These are phyloP conservation scores for Polyporus tsugae DNA, from an alignment of 1,284 basidiomycete species.

Conservation along the genomic window DNA sequence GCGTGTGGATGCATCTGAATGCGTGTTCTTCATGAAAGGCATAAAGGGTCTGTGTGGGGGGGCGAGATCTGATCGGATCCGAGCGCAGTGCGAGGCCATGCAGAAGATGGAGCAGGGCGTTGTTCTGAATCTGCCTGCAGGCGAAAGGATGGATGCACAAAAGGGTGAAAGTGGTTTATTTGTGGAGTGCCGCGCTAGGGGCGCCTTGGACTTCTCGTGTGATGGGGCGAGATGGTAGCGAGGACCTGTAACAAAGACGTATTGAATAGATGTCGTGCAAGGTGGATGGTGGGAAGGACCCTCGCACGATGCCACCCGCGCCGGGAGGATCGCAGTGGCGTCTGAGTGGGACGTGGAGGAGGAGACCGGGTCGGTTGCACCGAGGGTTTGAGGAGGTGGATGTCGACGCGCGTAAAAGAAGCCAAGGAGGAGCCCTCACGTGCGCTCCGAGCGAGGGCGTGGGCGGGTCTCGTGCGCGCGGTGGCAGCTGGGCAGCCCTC, in stretches of 20 bases:
- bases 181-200: not conserved
- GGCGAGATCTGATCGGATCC: not conserved
- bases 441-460: constrained; percentile 23
- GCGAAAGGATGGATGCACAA: not conserved
- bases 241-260: not conserved
- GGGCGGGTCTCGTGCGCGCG: constrained; percentile 8
- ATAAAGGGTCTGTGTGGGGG: not conserved
- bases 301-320: not conserved
- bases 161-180: constrained; percentile 7
- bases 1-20: constrained; percentile 1
- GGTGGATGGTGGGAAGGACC: not conserved
- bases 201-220: not conserved
- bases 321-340: constrained; percentile 5
- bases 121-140: constrained; percentile 5
- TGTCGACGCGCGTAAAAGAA: constrained; percentile 24
- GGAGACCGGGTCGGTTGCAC: constrained; percentile 12
- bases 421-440: constrained; percentile 9
- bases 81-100: not conserved
- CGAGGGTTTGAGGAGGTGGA: constrained; percentile 11
- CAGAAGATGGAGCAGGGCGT: not conserved
- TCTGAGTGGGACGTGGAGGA: constrained; percentile 4
- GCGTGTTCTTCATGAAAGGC: not conserved
- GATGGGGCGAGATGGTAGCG: not conserved
- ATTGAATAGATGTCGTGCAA: not conserved
- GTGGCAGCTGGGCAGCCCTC: constrained; percentile 6